Conservation (phyloP, 352 stramenopile species). For the Globisporangium barbulae region DNA sequence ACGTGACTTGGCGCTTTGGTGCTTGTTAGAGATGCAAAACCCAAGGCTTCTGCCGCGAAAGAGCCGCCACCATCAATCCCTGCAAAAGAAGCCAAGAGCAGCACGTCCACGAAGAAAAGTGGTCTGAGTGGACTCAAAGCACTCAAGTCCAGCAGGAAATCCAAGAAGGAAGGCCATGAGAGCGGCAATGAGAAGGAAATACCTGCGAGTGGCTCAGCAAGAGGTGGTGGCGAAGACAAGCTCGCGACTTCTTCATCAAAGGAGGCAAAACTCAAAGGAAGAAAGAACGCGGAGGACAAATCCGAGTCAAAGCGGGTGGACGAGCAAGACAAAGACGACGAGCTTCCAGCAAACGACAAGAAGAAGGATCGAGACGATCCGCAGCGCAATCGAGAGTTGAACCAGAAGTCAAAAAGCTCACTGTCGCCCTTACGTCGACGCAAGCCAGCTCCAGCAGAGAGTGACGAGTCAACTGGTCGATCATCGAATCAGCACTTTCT, state of each 20-base stretch:
- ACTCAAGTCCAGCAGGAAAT: not conserved
- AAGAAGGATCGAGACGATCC: not conserved
- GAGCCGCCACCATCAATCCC: not conserved
- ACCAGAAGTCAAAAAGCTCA: constrained; percentile 6
- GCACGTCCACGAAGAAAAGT: not conserved
- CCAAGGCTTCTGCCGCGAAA: not conserved
- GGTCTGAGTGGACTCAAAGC: not conserved
- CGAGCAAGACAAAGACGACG: not conserved
- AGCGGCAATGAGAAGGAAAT: not conserved
- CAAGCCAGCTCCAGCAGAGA: not conserved
- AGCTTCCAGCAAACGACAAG: not conserved
- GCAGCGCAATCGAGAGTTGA: not conserved
- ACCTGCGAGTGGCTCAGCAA: not conserved
- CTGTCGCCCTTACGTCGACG: constrained; percentile 13
- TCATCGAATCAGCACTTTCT: not conserved
- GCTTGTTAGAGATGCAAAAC: not conserved
- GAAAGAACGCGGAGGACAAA: not conserved
- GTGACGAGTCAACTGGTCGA: not conserved
- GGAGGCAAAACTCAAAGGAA: not conserved
- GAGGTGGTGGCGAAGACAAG: not conserved
- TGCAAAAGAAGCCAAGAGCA: not conserved
- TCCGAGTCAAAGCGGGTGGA: constrained; percentile 5
- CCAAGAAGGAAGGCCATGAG: not conserved
- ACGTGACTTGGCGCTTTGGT: not conserved
- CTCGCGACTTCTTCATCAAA: not conserved